Evolutionary conservation across 148 eudicot genomes (phyloP), one percentile per base, ranked within the genome.

Genomic region (Pharnaceum exiguum): DNA sequence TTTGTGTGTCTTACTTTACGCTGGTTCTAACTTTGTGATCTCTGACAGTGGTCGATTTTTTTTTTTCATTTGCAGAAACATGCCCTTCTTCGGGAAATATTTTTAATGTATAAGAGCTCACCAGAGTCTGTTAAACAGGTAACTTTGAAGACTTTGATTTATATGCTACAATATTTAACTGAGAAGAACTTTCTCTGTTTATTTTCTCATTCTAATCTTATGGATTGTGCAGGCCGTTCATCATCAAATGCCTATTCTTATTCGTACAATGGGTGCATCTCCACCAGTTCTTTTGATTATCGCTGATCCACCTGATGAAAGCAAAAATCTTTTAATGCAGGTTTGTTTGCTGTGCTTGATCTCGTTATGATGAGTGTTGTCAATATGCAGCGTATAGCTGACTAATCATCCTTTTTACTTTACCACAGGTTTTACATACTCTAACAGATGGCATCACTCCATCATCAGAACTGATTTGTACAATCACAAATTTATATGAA

Each of bases 191-290:
- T 26, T 26, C 5, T 10, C 4, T 25, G 17, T 44, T 5, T 29
- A n/a, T 51, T 35, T 46, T 22, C 49, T 37, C 35, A 55, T 18
- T 49, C 2, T 30, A 46, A 16, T 33, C 43, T 28, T 42, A 36
- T 52, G 50, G 3, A 42, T 51, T 51, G 37, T 74, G 65, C 83
- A 93, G 99, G 95, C 82, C 67, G 65, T 89, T 71, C 86, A 77
- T 52, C 65, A 72, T 60, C 99, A 89, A 63, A 86, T 93, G 70
- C 96, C 96, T 32, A 76, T 81, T 59, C 96, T 93, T 51, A 81
- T 89, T 68, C 90, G 96, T 55, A 89, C 99, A 4, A 86, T 93
- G 68, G 96, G 99, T 57, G 47, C 96, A 28, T 93, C 99, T 46
- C 65, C 89, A 26, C 68, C 81, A 42, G 78, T 93, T 48, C 96